Evolutionary conservation across 208 protist genomes (phyloP).

Genomic region (Crithidia sp.): DNA sequence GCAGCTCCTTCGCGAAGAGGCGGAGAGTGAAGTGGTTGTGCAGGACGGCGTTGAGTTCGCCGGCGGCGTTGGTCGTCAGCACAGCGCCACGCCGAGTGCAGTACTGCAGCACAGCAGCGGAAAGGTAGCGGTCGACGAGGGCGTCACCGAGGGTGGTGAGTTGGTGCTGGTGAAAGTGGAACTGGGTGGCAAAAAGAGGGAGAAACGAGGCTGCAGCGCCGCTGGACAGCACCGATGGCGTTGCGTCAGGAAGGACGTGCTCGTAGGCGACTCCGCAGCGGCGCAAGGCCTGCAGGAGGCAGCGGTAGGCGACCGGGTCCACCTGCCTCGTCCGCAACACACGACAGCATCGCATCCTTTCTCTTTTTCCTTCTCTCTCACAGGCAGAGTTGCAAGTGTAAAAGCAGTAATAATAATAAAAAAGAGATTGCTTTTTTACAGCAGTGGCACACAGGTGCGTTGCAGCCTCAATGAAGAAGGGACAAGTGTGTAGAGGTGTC

Average conservation of each 20-base stretch:
- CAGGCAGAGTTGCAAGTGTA: background rate
- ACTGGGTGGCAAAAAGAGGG: slow-evolving; percentile 56
- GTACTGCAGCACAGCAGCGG: slow-evolving; percentile 48
- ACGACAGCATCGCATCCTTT: background rate
- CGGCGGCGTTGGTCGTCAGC: slow-evolving; percentile 57
- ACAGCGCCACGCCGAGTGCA: slow-evolving; percentile 45
- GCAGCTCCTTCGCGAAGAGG: slow-evolving; percentile 73
- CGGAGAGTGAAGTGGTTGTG: slow-evolving; percentile 83
- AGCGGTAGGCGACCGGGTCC: slow-evolving; percentile 21
- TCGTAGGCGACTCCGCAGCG: slow-evolving; percentile 29
- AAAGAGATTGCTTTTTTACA: no score
- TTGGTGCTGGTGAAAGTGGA: slow-evolving; percentile 75
- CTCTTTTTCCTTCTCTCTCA: background rate
- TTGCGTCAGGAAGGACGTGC: slow-evolving; percentile 5
- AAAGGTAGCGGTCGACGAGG: slow-evolving; percentile 75
- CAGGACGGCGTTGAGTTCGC: slow-evolving; percentile 72
- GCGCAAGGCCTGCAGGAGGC: slow-evolving; percentile 20
- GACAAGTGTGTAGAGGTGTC: no score
- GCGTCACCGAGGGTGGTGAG: slow-evolving; percentile 79
- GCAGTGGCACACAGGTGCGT: no score
- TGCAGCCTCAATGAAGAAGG: no score
- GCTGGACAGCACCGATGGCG: slow-evolving; percentile 17
- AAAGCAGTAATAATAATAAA: background rate
- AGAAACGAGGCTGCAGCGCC: slow-evolving; percentile 34
- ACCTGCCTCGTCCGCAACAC: background rate